These are phyloP conservation scores for Cystobasidiopsis lactophilus DNA, from an alignment of 768 basidiomycete genomes.

Conservation along the genomic window DNA sequence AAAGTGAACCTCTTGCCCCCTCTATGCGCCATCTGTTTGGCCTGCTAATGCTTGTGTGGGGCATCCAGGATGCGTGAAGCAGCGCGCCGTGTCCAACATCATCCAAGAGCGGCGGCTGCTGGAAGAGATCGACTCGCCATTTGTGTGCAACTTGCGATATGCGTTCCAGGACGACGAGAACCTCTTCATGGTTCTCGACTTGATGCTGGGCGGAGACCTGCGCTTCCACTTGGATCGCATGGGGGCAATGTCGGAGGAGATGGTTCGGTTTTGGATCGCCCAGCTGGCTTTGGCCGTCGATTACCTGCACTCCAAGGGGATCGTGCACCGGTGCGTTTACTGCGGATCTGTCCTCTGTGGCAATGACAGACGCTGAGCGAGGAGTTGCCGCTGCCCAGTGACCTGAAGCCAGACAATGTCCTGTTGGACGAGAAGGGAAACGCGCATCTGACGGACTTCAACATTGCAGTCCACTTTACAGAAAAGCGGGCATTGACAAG, in stretches of 20 bases:
- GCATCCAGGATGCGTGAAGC: slow-evolving; percentile 40
- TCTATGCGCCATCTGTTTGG: too few species aligned
- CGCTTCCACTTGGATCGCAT: slow-evolving; percentile 29
- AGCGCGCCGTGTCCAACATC: slow-evolving; percentile 75
- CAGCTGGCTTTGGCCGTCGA: slow-evolving; percentile 70
- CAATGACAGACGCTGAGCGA: not conserved
- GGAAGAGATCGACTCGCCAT: slow-evolving; percentile 49
- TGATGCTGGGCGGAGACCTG: slow-evolving; percentile 42
- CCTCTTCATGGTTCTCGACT: slow-evolving; percentile 91
- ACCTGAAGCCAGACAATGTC: slow-evolving; percentile 93
- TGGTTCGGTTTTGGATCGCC: slow-evolving; percentile 47
- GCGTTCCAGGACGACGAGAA: slow-evolving; percentile 92
- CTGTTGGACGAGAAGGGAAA: slow-evolving; percentile 82
- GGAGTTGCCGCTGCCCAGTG: slow-evolving; percentile 33
- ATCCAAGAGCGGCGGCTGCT: slow-evolving; percentile 80
- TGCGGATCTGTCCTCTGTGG: slow-evolving; percentile 4
- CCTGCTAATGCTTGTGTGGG: not conserved
- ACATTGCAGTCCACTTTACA: slow-evolving; percentile 94
- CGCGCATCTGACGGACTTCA: slow-evolving; percentile 94
- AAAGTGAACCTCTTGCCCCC: slow-evolving; percentile 33
- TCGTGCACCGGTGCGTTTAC: slow-evolving; percentile 69
- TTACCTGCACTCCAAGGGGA: slow-evolving; percentile 75
- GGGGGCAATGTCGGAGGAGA: slow-evolving; percentile 19
- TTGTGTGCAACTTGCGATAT: slow-evolving; percentile 30
- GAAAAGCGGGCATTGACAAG: slow-evolving; percentile 68